A percentile compares a stretch with the other conserved stretches of the same genome.
These are phyloP conservation scores for Puccinellia tenuiflora DNA, from an alignment of 176 grass and related monocot species.

Conservation along the genomic window DNA sequence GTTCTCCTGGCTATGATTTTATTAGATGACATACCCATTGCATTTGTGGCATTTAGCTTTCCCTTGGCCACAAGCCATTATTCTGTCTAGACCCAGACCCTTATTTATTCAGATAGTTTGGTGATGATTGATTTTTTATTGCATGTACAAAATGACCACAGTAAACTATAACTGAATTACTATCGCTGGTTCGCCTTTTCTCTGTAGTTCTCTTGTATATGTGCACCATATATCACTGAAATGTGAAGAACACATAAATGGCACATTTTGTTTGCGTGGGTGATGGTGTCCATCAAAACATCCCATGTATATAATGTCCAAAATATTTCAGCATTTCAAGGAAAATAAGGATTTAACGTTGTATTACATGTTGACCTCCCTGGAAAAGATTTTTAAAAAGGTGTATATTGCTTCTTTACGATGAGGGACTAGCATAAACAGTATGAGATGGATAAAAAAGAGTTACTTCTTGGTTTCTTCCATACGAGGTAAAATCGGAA, in stretches of 20 bases:
- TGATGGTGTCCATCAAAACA: not conserved
- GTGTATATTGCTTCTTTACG: not conserved
- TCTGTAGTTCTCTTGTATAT: not conserved
- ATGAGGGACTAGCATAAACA: not conserved
- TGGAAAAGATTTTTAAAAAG: not conserved
- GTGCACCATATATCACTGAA: not conserved
- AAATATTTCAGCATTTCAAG: not conserved
- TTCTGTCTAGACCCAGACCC: not conserved
- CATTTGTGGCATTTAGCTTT: conserved; percentile 2
- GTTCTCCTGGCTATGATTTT: not conserved
- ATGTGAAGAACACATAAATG: not conserved
- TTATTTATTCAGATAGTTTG: not conserved
- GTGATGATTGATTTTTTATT: not conserved
- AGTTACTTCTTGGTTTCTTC: not conserved
- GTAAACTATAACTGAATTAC: not conserved
- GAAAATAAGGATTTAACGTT: not conserved
- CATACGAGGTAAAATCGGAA: not conserved
- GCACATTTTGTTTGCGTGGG: not conserved
- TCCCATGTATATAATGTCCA: not conserved
- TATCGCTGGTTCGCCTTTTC: not conserved
- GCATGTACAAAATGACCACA: conserved; percentile 16
- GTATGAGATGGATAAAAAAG: not conserved
- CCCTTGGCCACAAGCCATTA: not conserved
- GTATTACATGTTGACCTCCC: not conserved
- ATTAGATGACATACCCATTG: conserved; percentile 6